phyloP scores from a whole-genome alignment of 2,329 filamentous ascomycete species.

The Calonectria honghensis region DNA sequence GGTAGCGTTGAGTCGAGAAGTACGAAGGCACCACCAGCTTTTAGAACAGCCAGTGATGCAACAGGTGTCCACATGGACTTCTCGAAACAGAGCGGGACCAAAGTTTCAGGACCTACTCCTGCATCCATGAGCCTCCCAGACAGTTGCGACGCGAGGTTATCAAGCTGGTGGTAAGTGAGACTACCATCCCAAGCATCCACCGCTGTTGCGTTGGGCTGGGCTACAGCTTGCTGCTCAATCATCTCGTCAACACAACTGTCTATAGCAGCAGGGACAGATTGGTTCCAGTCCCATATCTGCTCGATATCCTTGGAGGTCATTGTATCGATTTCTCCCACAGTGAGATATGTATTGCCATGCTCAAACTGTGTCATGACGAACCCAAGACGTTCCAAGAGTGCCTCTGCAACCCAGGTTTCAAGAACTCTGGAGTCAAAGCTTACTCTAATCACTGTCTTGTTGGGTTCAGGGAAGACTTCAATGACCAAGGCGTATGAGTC shows the following conservation, averaged over 20 bases:
- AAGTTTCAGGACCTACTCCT: not conserved
- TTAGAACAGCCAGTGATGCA: not conserved
- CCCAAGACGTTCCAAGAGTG: conserved; percentile 29
- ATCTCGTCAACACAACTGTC: conserved; percentile 47
- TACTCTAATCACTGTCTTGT: conserved; percentile 2
- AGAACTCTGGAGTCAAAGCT: conserved; percentile 32
- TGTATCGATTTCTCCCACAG: conserved; percentile 33
- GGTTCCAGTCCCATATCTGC: conserved; percentile 44
- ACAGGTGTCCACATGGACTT: conserved; percentile 2
- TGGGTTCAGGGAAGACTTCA: conserved; percentile 16
- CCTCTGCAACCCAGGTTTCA: not conserved
- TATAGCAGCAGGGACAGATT: conserved; percentile 36
- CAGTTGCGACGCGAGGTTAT: not conserved
- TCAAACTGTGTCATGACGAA: conserved; percentile 35
- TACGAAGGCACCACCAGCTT: not conserved
- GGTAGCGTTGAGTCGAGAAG: not conserved
- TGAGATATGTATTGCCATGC: not conserved
- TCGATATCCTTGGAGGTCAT: conserved; percentile 44
- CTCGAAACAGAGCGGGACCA: not conserved
- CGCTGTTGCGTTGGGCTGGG: not conserved
- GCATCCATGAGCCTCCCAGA: not conserved
- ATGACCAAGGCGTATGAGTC: conserved; percentile 31
- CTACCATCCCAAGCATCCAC: conserved; percentile 11
- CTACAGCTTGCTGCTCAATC: conserved; percentile 27
- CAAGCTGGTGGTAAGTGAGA: not conserved